Base-by-base conservation (phyloP, 768 basidiomycete genomes). In the Mrakia gelida region DNA sequence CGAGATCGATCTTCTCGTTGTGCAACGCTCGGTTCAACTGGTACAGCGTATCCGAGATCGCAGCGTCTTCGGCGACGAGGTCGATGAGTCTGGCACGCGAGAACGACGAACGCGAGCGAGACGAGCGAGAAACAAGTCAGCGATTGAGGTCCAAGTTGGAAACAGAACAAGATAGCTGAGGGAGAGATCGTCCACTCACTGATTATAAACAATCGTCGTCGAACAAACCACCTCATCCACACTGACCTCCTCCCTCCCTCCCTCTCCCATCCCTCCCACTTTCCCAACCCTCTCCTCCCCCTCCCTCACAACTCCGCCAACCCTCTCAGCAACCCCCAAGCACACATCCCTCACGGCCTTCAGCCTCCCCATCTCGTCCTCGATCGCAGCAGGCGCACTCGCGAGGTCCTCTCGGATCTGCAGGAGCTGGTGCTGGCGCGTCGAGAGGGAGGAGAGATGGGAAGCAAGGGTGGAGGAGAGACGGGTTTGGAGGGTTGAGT, bases 51-150 rank as follows among this genome's bases (percentile, higher is more conserved):
- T 98, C 97, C 85, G 98, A 96, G 83, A 98, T 95, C 1, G 96
- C 94, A 82, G 94, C 95, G 84, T 98, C 97, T 84, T 99, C 97
- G n/a, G 97, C 95, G n/a, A 98, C 91, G 41, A 98, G 88, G 83
- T 98, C 93, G 81, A 98, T 91, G 32, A 99, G 87, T 85, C 96
- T 98, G 83, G 1, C 49, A 8, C 38, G 34, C 49, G 11, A 2
- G 26, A 16, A n/a, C 16, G 41, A 45, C 1, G 38, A n/a, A 41
- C 21, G 38, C 38, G 38, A 38, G 8, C 38, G 38, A 38, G 38
- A 38, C 38, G 38, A 38, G 38, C 38, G 38, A 38, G 38, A 38
- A 38, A 38, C 38, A 8, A 38, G 38, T 38, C 38, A 38, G 38
- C 38, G 8, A 38, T n/a, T n/a, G n/a, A n/a, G n/a, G n/a, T n/a